A percentile compares a stretch with the other conserved stretches of the same genome.
phyloP scores from a whole-genome alignment of 2,329 filamentous ascomycete species.

The Kalmusia sp. region DNA sequence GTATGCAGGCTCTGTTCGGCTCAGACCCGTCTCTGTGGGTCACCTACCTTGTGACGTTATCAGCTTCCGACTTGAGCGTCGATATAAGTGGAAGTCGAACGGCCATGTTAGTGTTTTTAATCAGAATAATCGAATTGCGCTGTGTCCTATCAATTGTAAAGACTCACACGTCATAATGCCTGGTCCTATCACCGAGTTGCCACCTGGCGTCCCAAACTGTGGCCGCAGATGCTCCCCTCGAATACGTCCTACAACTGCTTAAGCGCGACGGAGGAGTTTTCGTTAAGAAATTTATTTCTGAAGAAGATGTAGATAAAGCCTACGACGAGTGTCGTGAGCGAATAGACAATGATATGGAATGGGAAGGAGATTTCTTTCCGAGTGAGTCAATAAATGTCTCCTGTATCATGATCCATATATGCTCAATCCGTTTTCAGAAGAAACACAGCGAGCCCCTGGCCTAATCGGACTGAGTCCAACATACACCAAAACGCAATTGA shows the following conservation, averaged over 20 bases:
- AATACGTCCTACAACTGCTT: slow-evolving; percentile 15
- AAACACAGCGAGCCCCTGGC: slow-evolving; percentile 18
- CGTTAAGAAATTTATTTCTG: slow-evolving; percentile 13
- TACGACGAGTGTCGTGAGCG: slow-evolving; percentile 17
- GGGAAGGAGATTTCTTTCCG: slow-evolving; percentile 21
- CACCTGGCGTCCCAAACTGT: slow-evolving; percentile 16
- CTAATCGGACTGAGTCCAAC: slow-evolving; percentile 18
- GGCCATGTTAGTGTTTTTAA: neutral
- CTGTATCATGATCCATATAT: neutral
- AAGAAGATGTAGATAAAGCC: slow-evolving; percentile 15
- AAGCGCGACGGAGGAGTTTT: slow-evolving; percentile 22
- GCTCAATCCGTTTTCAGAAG: slow-evolving; percentile 10
- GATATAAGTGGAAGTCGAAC: neutral
- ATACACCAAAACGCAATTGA: slow-evolving; percentile 21
- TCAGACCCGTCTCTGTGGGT: neutral
- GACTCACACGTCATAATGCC: neutral
- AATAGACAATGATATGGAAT: slow-evolving; percentile 18
- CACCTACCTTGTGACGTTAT: neutral
- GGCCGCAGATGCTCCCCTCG: slow-evolving; percentile 13
- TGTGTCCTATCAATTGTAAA: too few species aligned
- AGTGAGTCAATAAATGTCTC: slow-evolving; percentile 13
- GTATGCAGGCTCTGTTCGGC: neutral
- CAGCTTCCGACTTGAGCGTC: neutral
- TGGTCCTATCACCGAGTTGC: slow-evolving; percentile 2
- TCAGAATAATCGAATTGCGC: too few species aligned